Base-by-base conservation (phyloP, 2,329 filamentous ascomycete genomes). In the Hypomyces perniciosus region DNA sequence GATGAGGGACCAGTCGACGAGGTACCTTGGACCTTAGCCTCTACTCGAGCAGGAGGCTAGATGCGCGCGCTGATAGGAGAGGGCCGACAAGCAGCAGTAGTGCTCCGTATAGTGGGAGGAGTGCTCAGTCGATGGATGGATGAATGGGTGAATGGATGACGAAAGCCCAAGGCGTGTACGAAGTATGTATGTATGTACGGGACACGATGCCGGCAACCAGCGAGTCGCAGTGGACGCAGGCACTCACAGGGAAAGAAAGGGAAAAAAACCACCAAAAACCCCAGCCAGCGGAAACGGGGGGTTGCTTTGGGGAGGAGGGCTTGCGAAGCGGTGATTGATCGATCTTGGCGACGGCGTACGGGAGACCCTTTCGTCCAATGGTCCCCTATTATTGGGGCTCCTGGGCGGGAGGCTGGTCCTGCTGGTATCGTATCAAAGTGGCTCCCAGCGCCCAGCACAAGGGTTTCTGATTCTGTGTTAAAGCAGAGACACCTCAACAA, bases 351-450 rank as follows among this genome's bases (percentile, higher is more conserved):
- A 27, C 33, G 33, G 33, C 33, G 33, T 35, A 35, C 33, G 12
- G 33, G 33, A 35, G 12, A 35, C 33, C 33, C 33, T 35, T 8
- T 27, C 40, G 34, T 39, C 44, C 44, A 47, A 53, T 46, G 51
- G 44, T 53, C 51, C 51, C 51, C 51, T 53, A 53, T 53, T 53
- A 26, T 38, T 37, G 8, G 13, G 39, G 39, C 41, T 34, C 41
- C 38, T 28, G 33, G 49, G 44, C 44, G 39, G 39, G 50, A 39
- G 44, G 44, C 50, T 48, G 44, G 39, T 33, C 27, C 41, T 31
- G 50, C 48, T 37, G 48, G 50, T 51, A 51, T 47, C 50, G 44
- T 43, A 51, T 51, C 43, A 43, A 37, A 26, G 39, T 41, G 26
- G 39, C 39, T 12, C 50, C 31, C 29, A 7, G 10, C 8, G 13